Evolutionary conservation across 371 early-diverging fungal species (phyloP), one percentile per base, ranked within the genome.

Genomic region (Synchytrium microbalum): DNA sequence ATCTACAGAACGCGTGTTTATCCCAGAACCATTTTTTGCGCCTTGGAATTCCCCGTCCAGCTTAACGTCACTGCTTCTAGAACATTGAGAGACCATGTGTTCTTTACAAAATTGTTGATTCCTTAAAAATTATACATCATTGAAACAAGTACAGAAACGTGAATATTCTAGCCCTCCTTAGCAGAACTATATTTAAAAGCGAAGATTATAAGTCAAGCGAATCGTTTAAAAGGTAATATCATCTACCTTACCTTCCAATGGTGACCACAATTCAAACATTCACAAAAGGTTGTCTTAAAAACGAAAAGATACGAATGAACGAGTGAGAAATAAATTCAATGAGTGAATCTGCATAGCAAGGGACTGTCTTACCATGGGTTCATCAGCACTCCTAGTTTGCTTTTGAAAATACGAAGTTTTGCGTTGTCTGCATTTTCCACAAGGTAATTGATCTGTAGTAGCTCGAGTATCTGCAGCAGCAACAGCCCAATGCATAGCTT

Each of bases 301-400:
- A 23, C 10, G 54, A 61, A 61, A 10, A 23, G 2, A 23, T 16
- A 31, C 19, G 56, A 33, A 53, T 38, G 56, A 19, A 60, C 19
- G 46, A 29, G 52, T 10, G 32, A 60, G 46, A 10, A 60, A 14
- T n/a, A 51, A 33, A 60, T 19, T 60, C 27, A 26, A 57, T 14
- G 23, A 14, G 14, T 14, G 24, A 57, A 24, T 14, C 19, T 14
- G 14, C 58, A 60, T 24, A 60, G 55, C 14, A 23, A 60, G n/a
- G 61, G n/a, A 51, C 16, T 56, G 13, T 14, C 58, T 23, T 62
- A 62, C 73, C 95, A 95, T 96, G 10, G 97, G 97, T 79, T 96
- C 99, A 86, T 99, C 99, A 25, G 99, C 99, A 70, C 91, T 91
- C 53, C 99, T 83, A 63, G 98, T 99, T 82, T 96, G 95, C 87